These are phyloP conservation scores for Aureobasidium sp. DNA, from an alignment of 2,329 filamentous ascomycete species.

Conservation along the genomic window DNA sequence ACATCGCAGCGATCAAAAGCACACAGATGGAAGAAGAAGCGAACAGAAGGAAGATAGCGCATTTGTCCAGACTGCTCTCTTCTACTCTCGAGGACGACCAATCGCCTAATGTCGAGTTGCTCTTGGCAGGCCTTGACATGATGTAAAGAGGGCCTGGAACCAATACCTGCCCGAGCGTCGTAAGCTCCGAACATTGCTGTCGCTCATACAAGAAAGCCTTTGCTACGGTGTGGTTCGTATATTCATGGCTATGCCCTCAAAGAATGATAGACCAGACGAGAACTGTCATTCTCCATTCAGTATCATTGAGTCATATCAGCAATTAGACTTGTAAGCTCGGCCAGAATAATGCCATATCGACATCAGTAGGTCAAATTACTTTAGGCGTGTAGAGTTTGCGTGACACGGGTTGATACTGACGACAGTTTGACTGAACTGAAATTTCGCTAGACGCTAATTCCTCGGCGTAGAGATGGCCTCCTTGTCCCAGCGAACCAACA, in stretches of 20 bases:
- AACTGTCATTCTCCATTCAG: background rate
- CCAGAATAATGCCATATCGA: background rate
- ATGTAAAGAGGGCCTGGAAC: conserved; percentile 16
- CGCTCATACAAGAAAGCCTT: background rate
- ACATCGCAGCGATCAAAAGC: conserved; percentile 72
- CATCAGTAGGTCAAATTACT: background rate
- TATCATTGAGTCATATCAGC: background rate
- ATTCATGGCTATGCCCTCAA: background rate
- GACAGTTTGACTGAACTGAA: background rate
- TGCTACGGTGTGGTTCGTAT: background rate
- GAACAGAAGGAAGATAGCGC: conserved; percentile 50
- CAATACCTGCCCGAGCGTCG: background rate
- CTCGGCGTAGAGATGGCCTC: background rate
- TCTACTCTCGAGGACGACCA: conserved; percentile 17
- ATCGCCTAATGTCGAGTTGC: conserved; percentile 26
- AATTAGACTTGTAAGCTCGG: background rate
- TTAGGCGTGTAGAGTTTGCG: background rate
- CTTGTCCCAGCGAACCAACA: background rate
- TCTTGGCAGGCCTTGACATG: conserved; percentile 36
- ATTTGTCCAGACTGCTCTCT: conserved; percentile 20
- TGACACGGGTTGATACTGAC: background rate
- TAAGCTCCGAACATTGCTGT: background rate
- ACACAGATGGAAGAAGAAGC: conserved; percentile 69
- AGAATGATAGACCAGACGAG: background rate
- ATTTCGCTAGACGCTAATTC: no score